A percentile compares a stretch with the other conserved stretches of the same genome.
These are phyloP conservation scores for Cucumis sativus DNA, from an alignment of 306 rosid species.

Conservation along the genomic window DNA sequence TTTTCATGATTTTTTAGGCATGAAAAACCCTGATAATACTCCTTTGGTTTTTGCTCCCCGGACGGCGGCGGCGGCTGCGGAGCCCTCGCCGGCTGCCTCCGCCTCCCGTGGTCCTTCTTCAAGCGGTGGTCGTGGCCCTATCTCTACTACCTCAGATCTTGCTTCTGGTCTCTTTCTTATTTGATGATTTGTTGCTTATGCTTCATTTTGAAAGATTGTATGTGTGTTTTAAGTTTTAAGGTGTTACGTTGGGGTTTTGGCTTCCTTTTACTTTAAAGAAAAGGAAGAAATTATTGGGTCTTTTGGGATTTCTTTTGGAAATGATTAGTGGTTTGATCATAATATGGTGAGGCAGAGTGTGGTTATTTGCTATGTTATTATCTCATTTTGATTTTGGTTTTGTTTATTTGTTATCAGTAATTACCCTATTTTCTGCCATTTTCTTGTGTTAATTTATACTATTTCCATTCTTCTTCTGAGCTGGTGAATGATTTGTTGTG, in stretches of 20 bases:
- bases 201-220: not conserved
- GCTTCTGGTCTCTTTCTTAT: conserved; percentile 45
- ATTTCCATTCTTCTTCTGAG: not conserved
- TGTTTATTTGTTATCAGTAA: not conserved
- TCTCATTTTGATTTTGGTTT: not conserved
- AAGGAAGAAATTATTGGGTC: not conserved
- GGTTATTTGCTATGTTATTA: not conserved
- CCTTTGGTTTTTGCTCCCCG: conserved; percentile 20
- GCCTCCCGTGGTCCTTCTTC: conserved; percentile 47
- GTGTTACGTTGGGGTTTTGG: not conserved
- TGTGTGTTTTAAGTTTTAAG: not conserved
- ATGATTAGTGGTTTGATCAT: not conserved
- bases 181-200: not conserved
- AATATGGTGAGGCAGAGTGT: not conserved
- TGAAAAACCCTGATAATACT: conserved; percentile 35
- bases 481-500: not conserved
- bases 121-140: conserved; percentile 48
- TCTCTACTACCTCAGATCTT: conserved; percentile 70
- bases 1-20: conserved; percentile 81
- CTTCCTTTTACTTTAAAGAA: not conserved
- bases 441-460: not conserved
- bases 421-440: not conserved
- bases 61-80: conserved; percentile 28
- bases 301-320: not conserved
- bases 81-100: conserved; percentile 36